phyloP scores from a whole-genome alignment of 2,329 filamentous ascomycete species.

The Pseudogymnoascus sp. region DNA sequence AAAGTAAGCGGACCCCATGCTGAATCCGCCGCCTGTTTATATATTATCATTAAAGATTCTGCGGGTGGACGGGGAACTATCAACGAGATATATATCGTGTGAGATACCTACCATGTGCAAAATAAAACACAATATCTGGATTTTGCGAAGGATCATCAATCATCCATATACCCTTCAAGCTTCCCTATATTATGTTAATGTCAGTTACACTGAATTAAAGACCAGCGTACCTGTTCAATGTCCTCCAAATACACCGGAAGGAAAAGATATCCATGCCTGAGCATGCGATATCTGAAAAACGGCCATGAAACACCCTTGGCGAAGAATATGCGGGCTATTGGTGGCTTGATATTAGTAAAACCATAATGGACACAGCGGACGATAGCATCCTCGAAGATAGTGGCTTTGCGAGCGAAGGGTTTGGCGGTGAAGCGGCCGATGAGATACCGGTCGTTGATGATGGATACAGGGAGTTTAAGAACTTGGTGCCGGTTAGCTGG shows the following conservation, averaged over 20 bases:
- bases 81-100: not conserved
- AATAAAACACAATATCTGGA: slow-evolving; percentile 74
- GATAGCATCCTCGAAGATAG: slow-evolving; percentile 67
- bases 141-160: slow-evolving; percentile 47
- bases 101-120: slow-evolving; percentile 58
- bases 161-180: slow-evolving; percentile 61
- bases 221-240: slow-evolving; percentile 39
- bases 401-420: slow-evolving; percentile 60
- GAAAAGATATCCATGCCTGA: slow-evolving; percentile 58
- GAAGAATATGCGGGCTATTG: slow-evolving; percentile 67
- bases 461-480: slow-evolving; percentile 47
- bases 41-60: not conserved
- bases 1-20: slow-evolving; percentile 73
- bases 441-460: slow-evolving; percentile 50
- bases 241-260: slow-evolving; percentile 58
- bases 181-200: slow-evolving; percentile 29
- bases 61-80: not conserved
- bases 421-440: slow-evolving; percentile 37
- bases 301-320: slow-evolving; percentile 63
- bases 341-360: slow-evolving; percentile 61
- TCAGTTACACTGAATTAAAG: slow-evolving; percentile 13
- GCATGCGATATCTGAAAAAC: slow-evolving; percentile 66
- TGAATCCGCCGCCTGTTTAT: slow-evolving; percentile 64
- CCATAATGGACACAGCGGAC: slow-evolving; percentile 70
- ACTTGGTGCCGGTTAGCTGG: slow-evolving; percentile 33